These are phyloP conservation scores for Ceriops decandra DNA, from an alignment of 345 rosid genomes.

Conservation along the genomic window DNA sequence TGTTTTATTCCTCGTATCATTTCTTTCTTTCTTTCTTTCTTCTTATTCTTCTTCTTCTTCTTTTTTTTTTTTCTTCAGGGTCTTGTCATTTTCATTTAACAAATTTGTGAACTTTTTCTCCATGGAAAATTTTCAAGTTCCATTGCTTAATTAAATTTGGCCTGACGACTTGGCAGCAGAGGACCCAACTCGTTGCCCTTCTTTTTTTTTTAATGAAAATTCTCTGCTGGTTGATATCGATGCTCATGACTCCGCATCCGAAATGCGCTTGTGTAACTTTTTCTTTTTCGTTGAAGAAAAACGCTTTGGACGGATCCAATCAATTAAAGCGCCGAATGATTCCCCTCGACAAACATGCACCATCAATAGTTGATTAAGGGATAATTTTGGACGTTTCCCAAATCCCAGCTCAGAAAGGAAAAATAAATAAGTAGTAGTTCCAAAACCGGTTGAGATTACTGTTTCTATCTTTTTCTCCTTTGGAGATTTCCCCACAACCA, in stretches of 20 bases:
- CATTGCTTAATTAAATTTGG: too few species aligned
- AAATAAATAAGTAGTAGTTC: too few species aligned
- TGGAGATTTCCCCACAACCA: too few species aligned
- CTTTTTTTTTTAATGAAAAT: too few species aligned
- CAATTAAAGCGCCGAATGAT: background rate
- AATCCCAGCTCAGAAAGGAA: background rate
- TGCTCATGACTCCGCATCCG: too few species aligned
- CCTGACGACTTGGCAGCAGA: too few species aligned
- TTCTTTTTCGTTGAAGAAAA: background rate
- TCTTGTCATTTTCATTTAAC: constrained; percentile 2
- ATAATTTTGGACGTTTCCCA: background rate
- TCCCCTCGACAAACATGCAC: background rate
- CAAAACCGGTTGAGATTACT: too few species aligned
- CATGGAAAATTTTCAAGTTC: background rate
- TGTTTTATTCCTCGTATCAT: constrained; percentile 10
- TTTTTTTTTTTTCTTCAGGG: background rate
- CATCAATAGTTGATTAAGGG: background rate
- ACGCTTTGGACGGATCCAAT: background rate
- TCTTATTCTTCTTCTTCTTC: background rate
- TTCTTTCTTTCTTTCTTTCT: background rate
- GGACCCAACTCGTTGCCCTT: background rate
- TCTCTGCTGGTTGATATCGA: too few species aligned
- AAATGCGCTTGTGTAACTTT: background rate
- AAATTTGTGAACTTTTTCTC: background rate
- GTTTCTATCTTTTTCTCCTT: too few species aligned